A percentile compares a stretch with the other conserved stretches of the same genome.
phyloP scores from a whole-genome alignment of 176 grass and related monocot genomes.

The Hsuehochloa calcarea region DNA sequence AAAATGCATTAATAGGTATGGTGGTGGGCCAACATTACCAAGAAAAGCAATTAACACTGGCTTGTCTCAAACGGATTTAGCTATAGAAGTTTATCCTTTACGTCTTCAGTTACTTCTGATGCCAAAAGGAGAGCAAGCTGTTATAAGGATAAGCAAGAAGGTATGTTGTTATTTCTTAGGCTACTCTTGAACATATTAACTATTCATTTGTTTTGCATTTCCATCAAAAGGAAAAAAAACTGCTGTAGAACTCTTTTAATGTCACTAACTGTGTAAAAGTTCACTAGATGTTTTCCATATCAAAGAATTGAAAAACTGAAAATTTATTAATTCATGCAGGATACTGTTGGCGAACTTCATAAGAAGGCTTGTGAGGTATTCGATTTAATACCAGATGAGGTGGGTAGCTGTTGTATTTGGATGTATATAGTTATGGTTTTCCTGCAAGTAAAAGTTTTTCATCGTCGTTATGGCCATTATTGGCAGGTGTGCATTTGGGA shows the following conservation, averaged over 20 bases:
- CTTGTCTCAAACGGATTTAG: conserved; percentile 91
- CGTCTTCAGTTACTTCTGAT: conserved; percentile 87
- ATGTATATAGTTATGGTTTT: not conserved
- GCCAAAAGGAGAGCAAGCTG: conserved; percentile 73
- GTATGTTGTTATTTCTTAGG: conserved; percentile 37
- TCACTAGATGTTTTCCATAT: not conserved
- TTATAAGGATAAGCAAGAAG: conserved; percentile 99
- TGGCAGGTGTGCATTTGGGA: conserved; percentile 87
- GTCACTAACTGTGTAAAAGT: not conserved
- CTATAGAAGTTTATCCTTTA: conserved; percentile 99
- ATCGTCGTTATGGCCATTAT: conserved; percentile 24
- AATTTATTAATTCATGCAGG: conserved; percentile 47
- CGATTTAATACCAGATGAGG: conserved; percentile 81
- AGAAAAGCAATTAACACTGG: conserved; percentile 96
- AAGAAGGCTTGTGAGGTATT: conserved; percentile 89
- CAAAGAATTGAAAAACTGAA: not conserved
- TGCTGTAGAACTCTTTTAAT: conserved; percentile 8
- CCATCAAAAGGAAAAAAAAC: not conserved
- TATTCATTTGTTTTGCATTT: conserved; percentile 25
- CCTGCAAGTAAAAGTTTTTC: conserved; percentile 18
- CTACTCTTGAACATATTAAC: not conserved
- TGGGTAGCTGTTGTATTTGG: conserved; percentile 55
- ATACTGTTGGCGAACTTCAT: conserved; percentile 77
- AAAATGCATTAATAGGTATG: conserved; percentile 67
- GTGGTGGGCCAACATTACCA: conserved; percentile 84